Conservation (phyloP, 106 monocot species). For the Dioscorea alata region DNA sequence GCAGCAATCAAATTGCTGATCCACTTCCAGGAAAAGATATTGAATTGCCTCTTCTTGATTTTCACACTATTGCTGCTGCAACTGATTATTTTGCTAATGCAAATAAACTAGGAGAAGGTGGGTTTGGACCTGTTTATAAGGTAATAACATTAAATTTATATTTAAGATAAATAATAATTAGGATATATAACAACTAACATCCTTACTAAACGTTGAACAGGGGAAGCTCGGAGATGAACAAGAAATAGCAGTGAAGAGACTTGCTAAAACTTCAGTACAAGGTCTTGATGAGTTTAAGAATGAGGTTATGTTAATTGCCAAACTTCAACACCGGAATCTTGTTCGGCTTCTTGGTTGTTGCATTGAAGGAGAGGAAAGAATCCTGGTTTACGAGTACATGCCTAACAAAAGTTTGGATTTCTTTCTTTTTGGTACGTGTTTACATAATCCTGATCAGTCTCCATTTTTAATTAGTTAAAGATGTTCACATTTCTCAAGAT, state of each 20-base stretch:
- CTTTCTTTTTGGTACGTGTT: slow-evolving; percentile 9
- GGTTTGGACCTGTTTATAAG: slow-evolving; percentile 10
- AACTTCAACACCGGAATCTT: slow-evolving; percentile 21
- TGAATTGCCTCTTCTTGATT: slow-evolving; percentile 10
- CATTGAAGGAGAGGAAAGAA: slow-evolving; percentile 13
- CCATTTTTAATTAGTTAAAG: no score
- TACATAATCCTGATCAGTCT: background rate
- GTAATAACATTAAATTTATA: background rate
- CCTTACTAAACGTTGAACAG: background rate
- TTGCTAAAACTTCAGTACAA: slow-evolving; percentile 10
- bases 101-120: slow-evolving; percentile 14
- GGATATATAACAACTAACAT: background rate
- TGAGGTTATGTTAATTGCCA: slow-evolving; percentile 15
- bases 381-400: slow-evolving; percentile 23
- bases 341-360: slow-evolving; percentile 18
- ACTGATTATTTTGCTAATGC: slow-evolving; percentile 2
- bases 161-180: background rate
- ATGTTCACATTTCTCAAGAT: background rate
- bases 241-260: slow-evolving; percentile 19
- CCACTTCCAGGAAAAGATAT: background rate
- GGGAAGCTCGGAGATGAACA: slow-evolving; percentile 11
- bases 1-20: background rate
- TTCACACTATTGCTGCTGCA: background rate
- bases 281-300: slow-evolving; percentile 23
- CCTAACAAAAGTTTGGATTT: slow-evolving; percentile 13